These are phyloP conservation scores for Przewalskia tangutica DNA, from an alignment of 257 asterid genomes.

Conservation along the genomic window DNA sequence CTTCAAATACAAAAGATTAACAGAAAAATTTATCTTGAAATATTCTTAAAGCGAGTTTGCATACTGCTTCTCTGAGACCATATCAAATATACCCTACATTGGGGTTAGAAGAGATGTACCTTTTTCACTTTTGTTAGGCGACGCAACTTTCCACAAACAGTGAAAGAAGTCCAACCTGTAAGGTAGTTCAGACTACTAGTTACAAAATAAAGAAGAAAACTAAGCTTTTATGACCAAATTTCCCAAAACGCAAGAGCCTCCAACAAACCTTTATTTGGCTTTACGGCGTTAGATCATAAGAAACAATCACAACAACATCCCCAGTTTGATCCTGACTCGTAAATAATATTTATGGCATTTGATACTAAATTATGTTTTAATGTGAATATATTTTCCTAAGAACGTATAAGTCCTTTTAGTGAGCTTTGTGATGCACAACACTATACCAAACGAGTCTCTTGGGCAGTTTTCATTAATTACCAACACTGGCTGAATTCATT, in stretches of 20 bases:
- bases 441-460: not conserved
- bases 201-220: not conserved
- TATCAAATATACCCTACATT: not conserved
- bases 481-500: not conserved
- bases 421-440: not conserved
- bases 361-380: not conserved
- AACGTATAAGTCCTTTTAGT: not conserved
- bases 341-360: not conserved
- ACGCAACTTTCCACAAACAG: conserved; percentile 95
- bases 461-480: not conserved
- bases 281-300: not conserved
- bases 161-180: conserved; percentile 98
- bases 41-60: not conserved
- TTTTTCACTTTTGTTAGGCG: conserved; percentile 83
- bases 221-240: not conserved
- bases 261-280: not conserved
- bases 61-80: not conserved
- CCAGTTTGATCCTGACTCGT: not conserved
- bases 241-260: not conserved
- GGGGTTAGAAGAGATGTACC: conserved; percentile 32
- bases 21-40: not conserved
- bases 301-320: not conserved
- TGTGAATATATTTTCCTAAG: not conserved
- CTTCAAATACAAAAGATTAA: not conserved
- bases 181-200: conserved; percentile 19